Base-by-base conservation (phyloP, 2,329 filamentous ascomycete species). In the Aspergillus melleus region DNA sequence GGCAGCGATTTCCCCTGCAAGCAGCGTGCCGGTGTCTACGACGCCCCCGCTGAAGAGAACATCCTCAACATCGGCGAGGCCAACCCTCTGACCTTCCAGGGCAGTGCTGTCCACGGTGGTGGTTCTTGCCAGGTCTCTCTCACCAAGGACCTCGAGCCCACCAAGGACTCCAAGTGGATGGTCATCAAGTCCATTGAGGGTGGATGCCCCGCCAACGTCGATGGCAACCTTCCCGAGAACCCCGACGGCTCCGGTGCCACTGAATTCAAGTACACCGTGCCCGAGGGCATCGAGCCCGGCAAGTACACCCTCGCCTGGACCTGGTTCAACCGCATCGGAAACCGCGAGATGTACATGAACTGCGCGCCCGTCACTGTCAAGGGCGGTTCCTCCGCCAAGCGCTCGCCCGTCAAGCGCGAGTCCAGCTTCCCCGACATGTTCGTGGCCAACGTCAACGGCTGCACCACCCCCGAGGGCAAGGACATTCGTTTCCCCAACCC, bases 261-360 rank as follows among this genome's bases (percentile, higher is more conserved):
- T 70, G 80, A 77, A 0, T 95, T 90, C 76, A 78, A 85, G 30
- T 96, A 88, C 78, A 84, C 78, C 0, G 86, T 97, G 6, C 94
- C 93, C 0, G 74, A 82, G 0, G 85, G 88, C 22, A 83, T 97
- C 51, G 86, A 88, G 9, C 79, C 88, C 1, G 95, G 94, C 4
- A 84, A 92, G 46, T 93, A 90, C 26, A 90, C 88, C 0, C 81
- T 98, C 5, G 91, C 91, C 0, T 98, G 93, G 92, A 92, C 92
- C 0, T 98, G 95, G 95, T 87, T 96, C 77, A 98, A 98, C 77
- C 90, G 89, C 61, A 71, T 96, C 10, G 95, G 95, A 2, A 96
- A 96, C 80, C 88, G 93, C 1, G 95, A 98, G 74, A 92, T 96
- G 84, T 97, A 98, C 83, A 96, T 96, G 92, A 96, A 96, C 83